phyloP scores from a whole-genome alignment of 768 basidiomycete genomes.

The Gymnopilus dilepis region DNA sequence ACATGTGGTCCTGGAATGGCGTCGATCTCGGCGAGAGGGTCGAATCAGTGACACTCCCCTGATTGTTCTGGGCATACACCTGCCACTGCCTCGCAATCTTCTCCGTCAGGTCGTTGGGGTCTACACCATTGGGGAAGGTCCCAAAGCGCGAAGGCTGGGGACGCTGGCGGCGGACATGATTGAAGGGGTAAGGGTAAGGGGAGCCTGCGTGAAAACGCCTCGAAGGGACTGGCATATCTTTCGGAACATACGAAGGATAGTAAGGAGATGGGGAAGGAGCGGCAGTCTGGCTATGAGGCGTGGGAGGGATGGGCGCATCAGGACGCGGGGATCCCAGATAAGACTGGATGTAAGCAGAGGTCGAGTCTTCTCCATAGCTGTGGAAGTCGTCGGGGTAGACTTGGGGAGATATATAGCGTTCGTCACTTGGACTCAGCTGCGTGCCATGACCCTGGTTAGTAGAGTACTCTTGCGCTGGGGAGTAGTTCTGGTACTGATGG shows the following conservation, averaged over 20 bases:
- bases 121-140: constrained; percentile 33
- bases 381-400: constrained; percentile 62
- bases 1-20: constrained; percentile 68
- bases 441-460: constrained; percentile 26
- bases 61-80: constrained; percentile 76
- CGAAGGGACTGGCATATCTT: not conserved
- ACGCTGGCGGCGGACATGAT: constrained; percentile 67
- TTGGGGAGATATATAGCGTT: constrained; percentile 44
- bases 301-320: constrained; percentile 79
- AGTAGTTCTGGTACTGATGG: constrained; percentile 32
- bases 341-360: constrained; percentile 61
- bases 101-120: constrained; percentile 61
- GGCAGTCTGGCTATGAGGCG: constrained; percentile 75
- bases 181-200: constrained; percentile 81
- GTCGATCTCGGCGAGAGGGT: constrained; percentile 79
- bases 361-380: constrained; percentile 62
- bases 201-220: constrained; percentile 52
- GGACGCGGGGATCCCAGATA: constrained; percentile 68
- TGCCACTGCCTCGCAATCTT: constrained; percentile 81
- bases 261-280: constrained; percentile 77
- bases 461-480: constrained; percentile 21
- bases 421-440: constrained; percentile 21
- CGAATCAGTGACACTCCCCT: constrained; percentile 65
- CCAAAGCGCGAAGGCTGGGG: constrained; percentile 40
- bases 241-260: constrained; percentile 42